Percentiles rank a stretch among this genome's conserved stretches.
Evolutionary conservation across 331 rosid genomes (phyloP).

Genomic region (Rosa hybrid): DNA sequence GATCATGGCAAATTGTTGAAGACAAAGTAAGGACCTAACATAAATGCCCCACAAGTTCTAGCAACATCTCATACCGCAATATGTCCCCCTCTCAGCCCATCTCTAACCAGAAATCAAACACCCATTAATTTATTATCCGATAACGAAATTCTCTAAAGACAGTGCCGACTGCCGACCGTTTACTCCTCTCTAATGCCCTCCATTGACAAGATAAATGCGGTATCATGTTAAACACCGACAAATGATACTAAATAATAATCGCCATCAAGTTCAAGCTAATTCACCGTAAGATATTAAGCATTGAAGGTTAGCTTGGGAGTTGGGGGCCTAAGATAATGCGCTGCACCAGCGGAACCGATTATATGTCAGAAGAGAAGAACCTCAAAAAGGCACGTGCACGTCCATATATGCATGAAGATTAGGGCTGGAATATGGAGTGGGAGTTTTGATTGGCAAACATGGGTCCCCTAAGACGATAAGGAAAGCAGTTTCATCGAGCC

Average conservation of each 20-base stretch:
- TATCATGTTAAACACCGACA: not conserved
- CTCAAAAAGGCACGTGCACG: not conserved
- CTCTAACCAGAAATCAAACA: not conserved
- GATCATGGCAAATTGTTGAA: not conserved
- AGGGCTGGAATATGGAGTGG: not conserved
- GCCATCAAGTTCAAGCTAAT: not conserved
- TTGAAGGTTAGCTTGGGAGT: not conserved
- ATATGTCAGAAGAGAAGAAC: not conserved
- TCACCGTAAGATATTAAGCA: not conserved
- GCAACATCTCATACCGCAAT: not conserved
- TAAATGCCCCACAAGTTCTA: slow-evolving; percentile 1
- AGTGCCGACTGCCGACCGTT: not conserved
- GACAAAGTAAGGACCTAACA: not conserved
- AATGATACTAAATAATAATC: not conserved
- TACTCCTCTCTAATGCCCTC: not conserved
- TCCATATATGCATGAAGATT: not conserved
- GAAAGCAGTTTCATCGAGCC: not conserved
- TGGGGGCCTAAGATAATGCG: not conserved
- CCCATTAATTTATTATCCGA: not conserved
- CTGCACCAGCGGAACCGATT: not conserved
- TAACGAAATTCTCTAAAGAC: not conserved
- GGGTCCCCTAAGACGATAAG: not conserved
- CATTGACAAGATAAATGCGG: not conserved
- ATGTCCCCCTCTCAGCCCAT: not conserved
- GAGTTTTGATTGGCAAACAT: not conserved